These are phyloP conservation scores for Colletotrichum caudatum DNA, from an alignment of 2,329 filamentous ascomycete species.

Conservation along the genomic window DNA sequence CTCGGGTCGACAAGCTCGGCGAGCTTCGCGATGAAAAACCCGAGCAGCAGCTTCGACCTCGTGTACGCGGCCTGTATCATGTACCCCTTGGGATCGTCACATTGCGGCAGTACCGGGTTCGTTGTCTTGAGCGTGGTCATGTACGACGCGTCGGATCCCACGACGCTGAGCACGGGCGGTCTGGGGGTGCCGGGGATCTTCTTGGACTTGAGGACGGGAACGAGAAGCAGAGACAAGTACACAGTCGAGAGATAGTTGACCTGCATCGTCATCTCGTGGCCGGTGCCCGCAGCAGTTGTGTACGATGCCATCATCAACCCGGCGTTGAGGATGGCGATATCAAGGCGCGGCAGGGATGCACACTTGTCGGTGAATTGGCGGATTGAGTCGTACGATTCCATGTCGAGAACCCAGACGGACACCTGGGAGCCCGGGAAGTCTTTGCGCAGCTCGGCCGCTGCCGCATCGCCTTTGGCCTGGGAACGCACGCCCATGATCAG, in stretches of 20 bases:
- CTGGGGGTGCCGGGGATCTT: conserved; percentile 10
- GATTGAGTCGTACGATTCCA: conserved; percentile 57
- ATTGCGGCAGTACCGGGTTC: conserved; percentile 43
- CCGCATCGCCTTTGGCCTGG: conserved; percentile 53
- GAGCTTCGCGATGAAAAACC: conserved; percentile 39
- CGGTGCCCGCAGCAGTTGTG: conserved; percentile 41
- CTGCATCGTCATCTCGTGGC: conserved; percentile 56
- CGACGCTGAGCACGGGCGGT: conserved; percentile 46
- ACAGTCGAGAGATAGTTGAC: conserved; percentile 54
- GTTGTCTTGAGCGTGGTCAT: conserved; percentile 41
- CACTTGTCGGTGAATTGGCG: conserved; percentile 52
- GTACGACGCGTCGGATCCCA: conserved; percentile 46
- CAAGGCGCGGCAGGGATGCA: conserved; percentile 52
- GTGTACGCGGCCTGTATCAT: conserved; percentile 36
- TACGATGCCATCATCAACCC: conserved; percentile 45
- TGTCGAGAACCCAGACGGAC: conserved; percentile 59
- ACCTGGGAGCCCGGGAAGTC: conserved; percentile 49
- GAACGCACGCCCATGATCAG: conserved; percentile 59
- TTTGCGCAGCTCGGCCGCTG: conserved; percentile 49
- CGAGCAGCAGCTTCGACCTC: conserved; percentile 44
- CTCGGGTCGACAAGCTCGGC: conserved; percentile 33
- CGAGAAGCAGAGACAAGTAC: conserved; percentile 49
- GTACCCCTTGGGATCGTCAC: conserved; percentile 43
- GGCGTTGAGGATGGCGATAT: conserved; percentile 61
- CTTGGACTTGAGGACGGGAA: conserved; percentile 48